Conservation (phyloP, 1,284 basidiomycete species). For the Cerioporus squamosus region DNA sequence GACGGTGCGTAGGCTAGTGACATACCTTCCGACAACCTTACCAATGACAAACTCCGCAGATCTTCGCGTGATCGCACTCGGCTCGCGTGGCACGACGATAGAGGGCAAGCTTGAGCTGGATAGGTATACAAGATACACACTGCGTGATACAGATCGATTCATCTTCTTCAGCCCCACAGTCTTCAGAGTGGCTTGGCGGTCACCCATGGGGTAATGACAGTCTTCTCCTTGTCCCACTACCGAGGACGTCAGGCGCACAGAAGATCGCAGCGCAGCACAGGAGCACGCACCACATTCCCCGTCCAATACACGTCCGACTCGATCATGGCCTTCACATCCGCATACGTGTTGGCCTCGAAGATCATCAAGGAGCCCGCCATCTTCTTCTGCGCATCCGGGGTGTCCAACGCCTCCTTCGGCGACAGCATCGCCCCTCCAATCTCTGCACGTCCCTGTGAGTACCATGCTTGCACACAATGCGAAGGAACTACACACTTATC, state of each 20-base stretch:
- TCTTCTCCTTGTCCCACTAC: conserved; percentile 31
- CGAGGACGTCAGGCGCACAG: not conserved
- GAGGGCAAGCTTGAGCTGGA: too few species aligned
- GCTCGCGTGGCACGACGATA: too few species aligned
- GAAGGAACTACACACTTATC: conserved; percentile 26
- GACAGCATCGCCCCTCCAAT: conserved; percentile 34
- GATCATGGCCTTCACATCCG: conserved; percentile 29
- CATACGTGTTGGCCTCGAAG: conserved; percentile 31
- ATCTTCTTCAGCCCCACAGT: too few species aligned
- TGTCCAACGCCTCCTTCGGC: conserved; percentile 31
- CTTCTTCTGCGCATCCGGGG: conserved; percentile 28
- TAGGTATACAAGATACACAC: too few species aligned
- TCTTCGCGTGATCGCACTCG: too few species aligned
- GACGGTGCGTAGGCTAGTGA: too few species aligned
- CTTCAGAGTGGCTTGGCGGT: conserved; percentile 11
- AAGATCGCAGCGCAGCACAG: not conserved
- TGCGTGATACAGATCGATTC: too few species aligned
- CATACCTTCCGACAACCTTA: too few species aligned
- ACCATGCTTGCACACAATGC: not conserved
- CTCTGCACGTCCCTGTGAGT: conserved; percentile 16
- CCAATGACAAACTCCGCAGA: too few species aligned
- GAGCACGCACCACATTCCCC: conserved; percentile 29
- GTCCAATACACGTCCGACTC: conserved; percentile 32
- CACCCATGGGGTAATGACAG: conserved; percentile 27
- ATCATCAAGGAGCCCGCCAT: conserved; percentile 35